Conservation (phyloP, 768 basidiomycete genomes). For the Gloeostereum incarnatum region DNA sequence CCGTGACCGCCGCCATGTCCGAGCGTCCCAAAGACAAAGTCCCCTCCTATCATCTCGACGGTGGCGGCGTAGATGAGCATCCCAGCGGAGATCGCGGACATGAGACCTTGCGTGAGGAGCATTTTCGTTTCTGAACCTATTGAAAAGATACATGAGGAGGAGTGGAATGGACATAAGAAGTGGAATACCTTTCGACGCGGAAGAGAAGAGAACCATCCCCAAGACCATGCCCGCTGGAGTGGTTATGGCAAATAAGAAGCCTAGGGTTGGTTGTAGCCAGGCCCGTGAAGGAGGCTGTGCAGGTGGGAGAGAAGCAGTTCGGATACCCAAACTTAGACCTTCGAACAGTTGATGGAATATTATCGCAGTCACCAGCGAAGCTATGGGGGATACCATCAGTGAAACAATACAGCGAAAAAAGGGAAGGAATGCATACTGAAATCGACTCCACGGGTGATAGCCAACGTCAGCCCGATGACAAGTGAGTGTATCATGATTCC, state of each 20-base stretch:
- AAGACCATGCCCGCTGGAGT: constrained; percentile 61
- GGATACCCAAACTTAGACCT: constrained; percentile 74
- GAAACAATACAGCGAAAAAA: not conserved
- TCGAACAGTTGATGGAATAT: constrained; percentile 82
- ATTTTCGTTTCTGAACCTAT: constrained; percentile 26
- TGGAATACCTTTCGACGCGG: constrained; percentile 18
- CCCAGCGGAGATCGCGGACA: constrained; percentile 77
- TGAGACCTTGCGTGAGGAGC: constrained; percentile 55
- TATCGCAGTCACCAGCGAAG: constrained; percentile 65
- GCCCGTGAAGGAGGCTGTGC: constrained; percentile 6
- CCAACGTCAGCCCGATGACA: constrained; percentile 71
- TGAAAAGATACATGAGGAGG: not conserved
- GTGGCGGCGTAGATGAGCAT: constrained; percentile 79
- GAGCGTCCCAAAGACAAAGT: constrained; percentile 71
- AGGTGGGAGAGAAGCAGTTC: constrained; percentile 61
- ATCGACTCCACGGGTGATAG: constrained; percentile 58
- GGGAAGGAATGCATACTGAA: constrained; percentile 42
- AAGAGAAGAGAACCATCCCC: constrained; percentile 41
- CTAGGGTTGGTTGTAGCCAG: constrained; percentile 46
- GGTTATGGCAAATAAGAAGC: constrained; percentile 61
- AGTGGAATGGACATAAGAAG: constrained; percentile 5
- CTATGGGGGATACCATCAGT: constrained; percentile 23
- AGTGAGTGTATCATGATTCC: constrained; percentile 83
- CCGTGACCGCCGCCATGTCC: constrained; percentile 16
- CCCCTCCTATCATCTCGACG: constrained; percentile 82